Conservation (phyloP, 495 filamentous ascomycete species). For the Durotheca rogersii region DNA sequence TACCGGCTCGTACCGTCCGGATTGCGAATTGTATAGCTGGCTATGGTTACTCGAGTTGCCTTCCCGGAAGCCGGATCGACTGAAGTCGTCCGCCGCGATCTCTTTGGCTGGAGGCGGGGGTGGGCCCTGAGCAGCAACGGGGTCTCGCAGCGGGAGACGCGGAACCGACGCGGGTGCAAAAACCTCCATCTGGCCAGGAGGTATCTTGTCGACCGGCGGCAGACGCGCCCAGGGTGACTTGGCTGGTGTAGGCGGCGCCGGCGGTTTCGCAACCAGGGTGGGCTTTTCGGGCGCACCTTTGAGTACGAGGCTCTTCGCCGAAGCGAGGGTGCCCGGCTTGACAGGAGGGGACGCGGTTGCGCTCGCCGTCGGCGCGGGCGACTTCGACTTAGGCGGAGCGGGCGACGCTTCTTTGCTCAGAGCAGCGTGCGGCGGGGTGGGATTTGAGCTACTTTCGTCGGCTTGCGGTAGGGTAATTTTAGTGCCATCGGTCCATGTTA, state of each 20-base stretch:
- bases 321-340: conserved; percentile 46
- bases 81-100: conserved; percentile 93
- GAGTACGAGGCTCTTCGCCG: conserved; percentile 58
- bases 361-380: conserved; percentile 38
- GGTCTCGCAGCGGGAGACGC: conserved; percentile 38
- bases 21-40: conserved; percentile 92
- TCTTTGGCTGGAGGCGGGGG: conserved; percentile 63
- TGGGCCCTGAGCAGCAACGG: conserved; percentile 38
- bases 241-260: conserved; percentile 65
- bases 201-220: conserved; percentile 78
- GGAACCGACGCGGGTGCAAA: conserved; percentile 27
- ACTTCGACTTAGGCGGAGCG: conserved; percentile 40
- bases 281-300: conserved; percentile 72
- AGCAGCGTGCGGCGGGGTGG: conserved; percentile 36
- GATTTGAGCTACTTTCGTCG: conserved; percentile 52
- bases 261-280: conserved; percentile 75
- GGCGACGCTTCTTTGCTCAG: conserved; percentile 17
- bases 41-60: conserved; percentile 56
- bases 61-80: conserved; percentile 75
- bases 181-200: conserved; percentile 61
- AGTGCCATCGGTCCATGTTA: conserved; percentile 96
- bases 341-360: conserved; percentile 39
- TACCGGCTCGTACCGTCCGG: conserved; percentile 90
- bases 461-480: conserved; percentile 77
- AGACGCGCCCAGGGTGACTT: conserved; percentile 91